These are phyloP conservation scores for Kitagawia praeruptora DNA, from an alignment of 129 eudicot species.

Conservation along the genomic window DNA sequence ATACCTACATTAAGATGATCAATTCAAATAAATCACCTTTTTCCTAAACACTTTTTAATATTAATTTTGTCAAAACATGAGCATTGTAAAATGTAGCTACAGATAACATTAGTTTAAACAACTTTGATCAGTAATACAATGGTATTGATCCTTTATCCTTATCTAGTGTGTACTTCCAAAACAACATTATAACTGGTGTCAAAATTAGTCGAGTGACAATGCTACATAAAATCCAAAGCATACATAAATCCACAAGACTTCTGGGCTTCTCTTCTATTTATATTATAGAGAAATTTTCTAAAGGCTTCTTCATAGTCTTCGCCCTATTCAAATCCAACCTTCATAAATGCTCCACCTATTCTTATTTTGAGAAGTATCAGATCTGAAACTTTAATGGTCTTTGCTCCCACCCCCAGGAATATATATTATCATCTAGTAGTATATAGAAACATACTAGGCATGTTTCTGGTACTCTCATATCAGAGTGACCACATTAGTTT, in stretches of 20 bases:
- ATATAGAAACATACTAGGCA: neutral
- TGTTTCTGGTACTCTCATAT: neutral
- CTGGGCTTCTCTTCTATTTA: too few species aligned
- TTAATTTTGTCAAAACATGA: neutral
- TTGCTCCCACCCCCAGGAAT: neutral
- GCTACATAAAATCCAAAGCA: neutral
- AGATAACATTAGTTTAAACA: neutral
- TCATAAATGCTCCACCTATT: neutral
- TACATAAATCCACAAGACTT: neutral
- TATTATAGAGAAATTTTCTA: neutral
- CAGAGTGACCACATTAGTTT: neutral
- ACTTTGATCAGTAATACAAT: neutral
- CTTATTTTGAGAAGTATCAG: neutral
- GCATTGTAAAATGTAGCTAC: neutral
- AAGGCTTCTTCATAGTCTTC: neutral
- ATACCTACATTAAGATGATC: neutral
- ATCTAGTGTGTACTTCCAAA: neutral
- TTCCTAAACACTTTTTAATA: neutral
- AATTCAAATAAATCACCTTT: neutral
- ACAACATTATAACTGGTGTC: too few species aligned
- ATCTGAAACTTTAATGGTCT: neutral
- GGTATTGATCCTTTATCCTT: neutral
- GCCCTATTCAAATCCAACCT: neutral
- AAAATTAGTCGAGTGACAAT: neutral
- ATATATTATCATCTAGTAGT: neutral